phyloP scores from a whole-genome alignment of 208 protist genomes.

The Leishmania major region DNA sequence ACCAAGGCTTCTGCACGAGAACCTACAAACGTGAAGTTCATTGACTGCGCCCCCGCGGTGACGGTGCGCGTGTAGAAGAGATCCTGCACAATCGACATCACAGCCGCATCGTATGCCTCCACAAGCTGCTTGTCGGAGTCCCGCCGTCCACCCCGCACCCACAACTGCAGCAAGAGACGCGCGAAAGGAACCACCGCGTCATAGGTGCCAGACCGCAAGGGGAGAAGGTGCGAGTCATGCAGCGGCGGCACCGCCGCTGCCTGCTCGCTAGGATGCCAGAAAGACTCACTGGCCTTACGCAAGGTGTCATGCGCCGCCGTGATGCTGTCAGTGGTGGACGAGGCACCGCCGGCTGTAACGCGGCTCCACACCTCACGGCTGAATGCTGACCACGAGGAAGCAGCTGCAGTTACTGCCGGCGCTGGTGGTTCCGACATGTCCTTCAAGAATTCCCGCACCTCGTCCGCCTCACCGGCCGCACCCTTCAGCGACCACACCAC shows the following conservation, averaged over 20 bases:
- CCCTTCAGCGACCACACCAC: conserved; percentile 27
- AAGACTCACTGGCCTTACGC: conserved; percentile 1
- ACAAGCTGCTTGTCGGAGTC: conserved; percentile 13
- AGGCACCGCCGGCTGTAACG: not conserved
- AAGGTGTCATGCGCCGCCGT: conserved; percentile 1
- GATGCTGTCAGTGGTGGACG: not conserved
- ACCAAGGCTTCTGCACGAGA: conserved; percentile 12
- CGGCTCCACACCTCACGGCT: conserved; percentile 12
- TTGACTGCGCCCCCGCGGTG: not conserved
- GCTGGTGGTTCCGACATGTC: not conserved
- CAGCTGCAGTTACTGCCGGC: not conserved
- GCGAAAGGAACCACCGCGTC: conserved; percentile 26
- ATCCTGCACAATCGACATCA: conserved; percentile 13
- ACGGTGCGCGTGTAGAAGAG: conserved; percentile 38
- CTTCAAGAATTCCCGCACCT: conserved; percentile 9
- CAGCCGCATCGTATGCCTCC: conserved; percentile 25
- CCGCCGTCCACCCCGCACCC: conserved; percentile 25
- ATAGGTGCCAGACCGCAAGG: conserved; percentile 20
- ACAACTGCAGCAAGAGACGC: conserved; percentile 34
- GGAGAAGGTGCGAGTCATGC: conserved; percentile 9
- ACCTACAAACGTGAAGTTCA: conserved; percentile 44
- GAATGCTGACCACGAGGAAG: conserved; percentile 24
- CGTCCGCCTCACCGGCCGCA: conserved; percentile 3
- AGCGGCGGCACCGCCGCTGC: conserved; percentile 7
- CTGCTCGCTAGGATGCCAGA: conserved; percentile 6